These are phyloP conservation scores for Ilyonectria mors-panacis DNA, from an alignment of 2,329 filamentous ascomycete genomes.

Conservation along the genomic window DNA sequence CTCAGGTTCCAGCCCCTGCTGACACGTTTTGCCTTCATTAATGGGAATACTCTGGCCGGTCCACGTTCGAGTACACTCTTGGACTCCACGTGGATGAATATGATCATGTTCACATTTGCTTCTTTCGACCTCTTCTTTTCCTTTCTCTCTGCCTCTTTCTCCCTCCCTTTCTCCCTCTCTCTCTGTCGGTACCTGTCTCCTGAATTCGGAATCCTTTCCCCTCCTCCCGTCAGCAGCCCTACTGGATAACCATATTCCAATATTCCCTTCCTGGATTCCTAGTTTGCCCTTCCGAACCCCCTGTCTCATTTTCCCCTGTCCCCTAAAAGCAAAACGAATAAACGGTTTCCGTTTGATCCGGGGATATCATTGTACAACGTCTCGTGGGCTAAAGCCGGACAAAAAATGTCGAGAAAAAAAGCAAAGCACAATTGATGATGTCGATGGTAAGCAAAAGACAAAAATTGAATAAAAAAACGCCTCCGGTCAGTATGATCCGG, in stretches of 20 bases:
- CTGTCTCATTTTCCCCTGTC: constrained; percentile 19
- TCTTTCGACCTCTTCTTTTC: constrained; percentile 6
- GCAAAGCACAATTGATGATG: constrained; percentile 3
- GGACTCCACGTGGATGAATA: constrained; percentile 11
- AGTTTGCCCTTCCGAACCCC: constrained; percentile 8
- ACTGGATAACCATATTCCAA: constrained; percentile 1
- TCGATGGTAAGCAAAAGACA: constrained; percentile 5
- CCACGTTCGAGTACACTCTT: background rate
- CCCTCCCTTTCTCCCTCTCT: too few relatives aligned
- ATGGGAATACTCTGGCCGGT: background rate
- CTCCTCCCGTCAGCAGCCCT: background rate
- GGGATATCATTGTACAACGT: constrained; percentile 39
- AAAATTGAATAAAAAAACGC: constrained; percentile 14
- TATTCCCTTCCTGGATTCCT: constrained; percentile 3
- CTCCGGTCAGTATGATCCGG: constrained; percentile 12
- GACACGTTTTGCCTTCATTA: background rate
- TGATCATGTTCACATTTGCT: constrained; percentile 34
- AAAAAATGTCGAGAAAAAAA: constrained; percentile 1
- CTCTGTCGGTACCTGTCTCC: background rate
- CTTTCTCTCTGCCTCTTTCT: background rate
- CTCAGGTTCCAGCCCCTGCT: background rate
- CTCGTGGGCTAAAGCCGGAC: constrained; percentile 23
- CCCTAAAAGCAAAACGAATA: constrained; percentile 31
- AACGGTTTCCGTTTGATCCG: constrained; percentile 33
- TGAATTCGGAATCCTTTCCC: constrained; percentile 8